Percentiles rank a stretch among this genome's conserved stretches.
Evolutionary conservation across 1,284 basidiomycete species (phyloP).

Genomic region (Tilletia indica): DNA sequence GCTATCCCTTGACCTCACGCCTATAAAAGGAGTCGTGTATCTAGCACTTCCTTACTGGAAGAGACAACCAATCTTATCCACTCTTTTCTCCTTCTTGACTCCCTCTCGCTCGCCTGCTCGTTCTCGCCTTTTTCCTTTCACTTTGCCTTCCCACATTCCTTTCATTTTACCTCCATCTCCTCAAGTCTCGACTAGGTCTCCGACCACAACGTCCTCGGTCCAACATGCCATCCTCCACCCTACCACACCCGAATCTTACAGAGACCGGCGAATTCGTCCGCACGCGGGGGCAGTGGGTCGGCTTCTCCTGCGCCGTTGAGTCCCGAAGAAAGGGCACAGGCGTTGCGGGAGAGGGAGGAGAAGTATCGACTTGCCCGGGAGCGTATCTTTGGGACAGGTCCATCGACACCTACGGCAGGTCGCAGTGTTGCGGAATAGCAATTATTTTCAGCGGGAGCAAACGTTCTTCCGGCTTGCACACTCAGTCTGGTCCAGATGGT

Average conservation of each 20-base stretch:
- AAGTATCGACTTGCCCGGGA: background rate
- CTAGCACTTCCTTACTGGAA: no score
- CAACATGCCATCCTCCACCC: background rate
- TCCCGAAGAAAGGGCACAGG: slow-evolving; percentile 3
- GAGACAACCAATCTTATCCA: no score
- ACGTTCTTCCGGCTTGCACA: background rate
- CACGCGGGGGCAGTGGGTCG: background rate
- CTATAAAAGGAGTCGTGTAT: no score
- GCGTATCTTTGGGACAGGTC: slow-evolving; percentile 1
- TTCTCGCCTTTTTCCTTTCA: no score
- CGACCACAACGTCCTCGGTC: background rate
- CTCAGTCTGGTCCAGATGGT: background rate
- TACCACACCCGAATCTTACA: background rate
- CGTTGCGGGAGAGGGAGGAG: slow-evolving; percentile 11
- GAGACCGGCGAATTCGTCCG: background rate
- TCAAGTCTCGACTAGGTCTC: no score
- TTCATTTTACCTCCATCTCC: no score
- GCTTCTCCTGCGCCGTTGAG: background rate
- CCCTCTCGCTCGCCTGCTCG: no score
- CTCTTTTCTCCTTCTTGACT: no score
- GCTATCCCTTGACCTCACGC: no score
- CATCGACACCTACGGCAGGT: background rate
- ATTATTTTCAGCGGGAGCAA: background rate
- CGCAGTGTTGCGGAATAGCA: background rate
- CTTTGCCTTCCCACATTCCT: no score